Evolutionary conservation across 306 rosid species (phyloP).

Genomic region (Pyrus bretschneideri): DNA sequence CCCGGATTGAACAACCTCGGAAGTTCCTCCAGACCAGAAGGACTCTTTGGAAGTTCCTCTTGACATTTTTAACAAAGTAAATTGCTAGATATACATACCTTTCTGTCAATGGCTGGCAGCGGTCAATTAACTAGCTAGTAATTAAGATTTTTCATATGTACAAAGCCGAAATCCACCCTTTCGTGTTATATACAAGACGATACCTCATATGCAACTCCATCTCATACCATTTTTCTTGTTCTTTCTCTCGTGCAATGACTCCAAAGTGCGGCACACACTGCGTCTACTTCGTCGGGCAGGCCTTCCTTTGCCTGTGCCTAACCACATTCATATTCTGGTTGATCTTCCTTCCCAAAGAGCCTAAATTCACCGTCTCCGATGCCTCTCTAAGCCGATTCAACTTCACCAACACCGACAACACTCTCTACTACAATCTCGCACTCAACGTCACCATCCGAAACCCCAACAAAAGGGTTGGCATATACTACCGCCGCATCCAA

Average conservation of each 20-base stretch:
- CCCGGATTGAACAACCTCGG: background rate
- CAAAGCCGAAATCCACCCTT: background rate
- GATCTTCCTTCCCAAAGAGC: background rate
- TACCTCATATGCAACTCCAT: background rate
- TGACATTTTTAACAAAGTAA: background rate
- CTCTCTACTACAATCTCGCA: conserved; percentile 15
- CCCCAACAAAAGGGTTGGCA: conserved; percentile 47
- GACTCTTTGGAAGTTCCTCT: background rate
- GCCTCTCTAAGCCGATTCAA: background rate
- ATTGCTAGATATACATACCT: background rate
- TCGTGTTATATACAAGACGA: background rate
- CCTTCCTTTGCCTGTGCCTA: background rate
- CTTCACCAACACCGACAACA: background rate
- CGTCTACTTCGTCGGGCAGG: background rate
- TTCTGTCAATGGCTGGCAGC: background rate
- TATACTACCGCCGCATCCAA: conserved; percentile 46
- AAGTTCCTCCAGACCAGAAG: background rate
- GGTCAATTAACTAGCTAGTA: background rate
- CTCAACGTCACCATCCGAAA: conserved; percentile 39
- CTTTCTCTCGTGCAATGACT: background rate
- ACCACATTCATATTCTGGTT: background rate
- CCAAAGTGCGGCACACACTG: background rate
- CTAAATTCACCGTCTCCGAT: background rate
- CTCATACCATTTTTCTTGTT: background rate
- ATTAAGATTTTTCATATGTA: background rate